Base-by-base conservation (phyloP, 768 basidiomycete species). In the Mycena vulgaris region DNA sequence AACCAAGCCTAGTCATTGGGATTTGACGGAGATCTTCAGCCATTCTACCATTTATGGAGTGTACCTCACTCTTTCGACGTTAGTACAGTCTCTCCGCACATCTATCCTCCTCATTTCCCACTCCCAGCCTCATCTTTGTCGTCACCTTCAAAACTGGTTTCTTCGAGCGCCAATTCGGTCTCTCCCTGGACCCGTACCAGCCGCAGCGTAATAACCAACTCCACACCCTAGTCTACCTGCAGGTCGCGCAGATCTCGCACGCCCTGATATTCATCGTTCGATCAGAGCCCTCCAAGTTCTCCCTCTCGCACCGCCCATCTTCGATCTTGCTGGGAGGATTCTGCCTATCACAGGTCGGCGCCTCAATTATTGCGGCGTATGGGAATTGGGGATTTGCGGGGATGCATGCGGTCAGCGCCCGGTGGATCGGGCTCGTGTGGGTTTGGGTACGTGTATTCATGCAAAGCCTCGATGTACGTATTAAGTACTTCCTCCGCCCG, bases 341-440 rank as follows among this genome's bases (percentile, higher is more conserved):
- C 90, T 91, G 90, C 80, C 76, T 97, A 60, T 97, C 97, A 16
- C 97, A 98, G 83, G 88, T 97, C 63, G 85, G 97, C 60, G 95
- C 97, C 0, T 95, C 95, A 33, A 96, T 99, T 85, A 97, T 98
- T 74, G 96, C 97, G 61, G 96, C 88, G 14, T 99, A 92, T 81
- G 96, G 88, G 73, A 79, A 98, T 87, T 97, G 93, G 94, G 93
- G 93, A 78, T 99, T 98, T 88, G 96, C 96, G n/a, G 78, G 90
- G 55, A 93, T 98, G 70, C 80, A 85, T 31, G 76, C 83, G n/a
- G 90, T 98, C 79, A 93, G 92, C 67, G 96, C 93, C 78, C 93
- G 91, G 25, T 98, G 96, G 96, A 95, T 98, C 73, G 97, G 96
- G 83, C 95, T 99, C 73, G 88, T 97, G 69, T 98, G 97, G 97